Base-by-base conservation (phyloP, 306 rosid genomes). In the Citrullus amarus region DNA sequence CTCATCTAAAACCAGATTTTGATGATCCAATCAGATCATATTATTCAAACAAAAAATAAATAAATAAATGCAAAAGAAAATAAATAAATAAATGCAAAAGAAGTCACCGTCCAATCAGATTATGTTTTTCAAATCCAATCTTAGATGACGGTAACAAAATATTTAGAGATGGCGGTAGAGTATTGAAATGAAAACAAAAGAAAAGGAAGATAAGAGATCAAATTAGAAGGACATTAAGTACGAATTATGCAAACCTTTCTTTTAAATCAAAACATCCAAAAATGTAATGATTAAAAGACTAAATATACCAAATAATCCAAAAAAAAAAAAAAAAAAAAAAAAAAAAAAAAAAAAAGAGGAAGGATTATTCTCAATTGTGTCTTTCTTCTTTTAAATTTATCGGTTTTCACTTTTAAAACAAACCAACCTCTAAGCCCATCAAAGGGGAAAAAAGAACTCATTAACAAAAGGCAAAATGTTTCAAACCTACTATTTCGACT, bases 51-150 rank as follows among this genome's bases (percentile, higher is more conserved):
- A 14, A 22, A 9, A 65, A 17, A 70, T 28, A 20, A 3, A n/a
- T 9, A 25, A 25, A 25, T 25, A 20, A 7, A 28, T 13, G n/a
- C 1, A 72, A 22, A 72, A 25, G 20, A 73, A 53, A 17, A 70
- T 28, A 20, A 3, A n/a, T 9, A 25, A 25, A 25, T 25, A 20
- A 7, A 28, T 13, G n/a, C 1, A 72, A 22, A 72, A 25, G 20
- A 73, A 53, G 78, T 51, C 48, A 54, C 63, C 15, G 46, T 74
- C 78, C 63, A 74, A 74, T 5, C 17, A 34, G 78, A 53, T 74
- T 54, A 30, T 28, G 77, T 51, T 50, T 22, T 50, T 72, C 28
- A 72, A 32, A 74, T 74, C 61, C 30, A 34, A 74, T 74, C 62
- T 74, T 17, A 30, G 11, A 74, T 15, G 32, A 74, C 6, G 16